Percentiles rank a stretch among this genome's conserved stretches.
Evolutionary conservation across 2,329 filamentous ascomycete species (phyloP).

Genomic region (Scytalidium sp.): DNA sequence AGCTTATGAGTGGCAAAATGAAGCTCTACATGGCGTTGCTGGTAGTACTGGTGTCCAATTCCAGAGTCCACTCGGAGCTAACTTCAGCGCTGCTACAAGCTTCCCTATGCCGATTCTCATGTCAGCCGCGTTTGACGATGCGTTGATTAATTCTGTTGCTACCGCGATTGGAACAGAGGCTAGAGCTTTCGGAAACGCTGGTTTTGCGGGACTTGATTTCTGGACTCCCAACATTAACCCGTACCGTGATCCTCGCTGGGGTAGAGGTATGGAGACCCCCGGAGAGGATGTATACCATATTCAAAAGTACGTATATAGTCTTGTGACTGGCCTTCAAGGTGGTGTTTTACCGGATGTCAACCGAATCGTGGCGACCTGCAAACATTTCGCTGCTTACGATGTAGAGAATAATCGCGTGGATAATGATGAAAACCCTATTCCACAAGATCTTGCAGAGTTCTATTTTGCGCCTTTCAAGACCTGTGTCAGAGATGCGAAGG

Average conservation of each 20-base stretch:
- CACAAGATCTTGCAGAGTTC: conserved; percentile 64
- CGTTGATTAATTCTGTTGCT: conserved; percentile 53
- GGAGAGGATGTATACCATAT: conserved; percentile 53
- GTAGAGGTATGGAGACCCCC: conserved; percentile 56
- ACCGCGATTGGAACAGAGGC: conserved; percentile 55
- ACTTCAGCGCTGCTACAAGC: conserved; percentile 58
- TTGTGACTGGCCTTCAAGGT: conserved; percentile 53
- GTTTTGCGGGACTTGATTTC: conserved; percentile 51
- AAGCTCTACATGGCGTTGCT: conserved; percentile 60
- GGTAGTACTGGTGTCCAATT: conserved; percentile 51
- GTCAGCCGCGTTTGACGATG: conserved; percentile 61
- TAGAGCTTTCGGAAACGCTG: conserved; percentile 60
- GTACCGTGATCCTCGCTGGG: conserved; percentile 60
- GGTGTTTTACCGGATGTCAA: conserved; percentile 35
- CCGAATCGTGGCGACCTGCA: conserved; percentile 53
- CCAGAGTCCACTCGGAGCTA: conserved; percentile 38
- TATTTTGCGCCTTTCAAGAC: conserved; percentile 63
- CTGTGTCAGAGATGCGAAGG: conserved; percentile 54
- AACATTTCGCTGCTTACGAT: conserved; percentile 59
- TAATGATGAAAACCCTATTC: conserved; percentile 53
- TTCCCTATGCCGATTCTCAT: conserved; percentile 63
- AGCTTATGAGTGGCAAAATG: conserved; percentile 57
- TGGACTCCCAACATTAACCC: conserved; percentile 67
- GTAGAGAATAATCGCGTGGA: conserved; percentile 46
- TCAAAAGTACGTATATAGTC: conserved; percentile 46